phyloP scores from a whole-genome alignment of 306 rosid species.

The Dicorynia guianensis region DNA sequence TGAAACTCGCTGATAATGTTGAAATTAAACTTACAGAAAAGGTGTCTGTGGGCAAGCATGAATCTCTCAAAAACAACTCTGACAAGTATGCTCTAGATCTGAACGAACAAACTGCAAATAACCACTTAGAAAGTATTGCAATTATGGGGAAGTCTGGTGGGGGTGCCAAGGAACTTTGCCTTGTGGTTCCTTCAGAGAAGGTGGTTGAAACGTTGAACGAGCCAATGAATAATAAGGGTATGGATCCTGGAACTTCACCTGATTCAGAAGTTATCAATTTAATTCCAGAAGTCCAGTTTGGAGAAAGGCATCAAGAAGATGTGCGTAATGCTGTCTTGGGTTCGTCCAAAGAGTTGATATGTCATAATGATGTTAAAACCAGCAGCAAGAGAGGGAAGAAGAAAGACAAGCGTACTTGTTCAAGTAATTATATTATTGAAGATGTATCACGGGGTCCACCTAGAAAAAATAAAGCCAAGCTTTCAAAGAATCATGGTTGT shows the following conservation, averaged over 20 bases:
- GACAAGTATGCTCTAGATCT: slow-evolving; percentile 55
- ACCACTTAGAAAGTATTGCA: slow-evolving; percentile 52
- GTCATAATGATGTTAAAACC: slow-evolving; percentile 45
- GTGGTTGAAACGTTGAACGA: slow-evolving; percentile 62
- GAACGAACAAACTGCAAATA: slow-evolving; percentile 56
- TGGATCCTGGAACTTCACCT: slow-evolving; percentile 97
- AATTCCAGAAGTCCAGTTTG: slow-evolving; percentile 66
- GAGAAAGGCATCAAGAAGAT: slow-evolving; percentile 61
- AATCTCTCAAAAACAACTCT: slow-evolving; percentile 44
- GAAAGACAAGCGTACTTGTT: slow-evolving; percentile 54
- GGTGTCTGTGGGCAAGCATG: slow-evolving; percentile 30
- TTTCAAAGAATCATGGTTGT: slow-evolving; percentile 59
- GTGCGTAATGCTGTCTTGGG: slow-evolving; percentile 53
- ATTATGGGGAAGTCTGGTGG: slow-evolving; percentile 53
- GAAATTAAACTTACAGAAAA: slow-evolving; percentile 40
- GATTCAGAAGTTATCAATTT: slow-evolving; percentile 95
- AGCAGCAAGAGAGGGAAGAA: slow-evolving; percentile 60
- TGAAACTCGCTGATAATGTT: slow-evolving; percentile 31
- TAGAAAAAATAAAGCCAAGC: slow-evolving; percentile 52
- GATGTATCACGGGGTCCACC: slow-evolving; percentile 49
- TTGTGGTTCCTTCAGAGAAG: slow-evolving; percentile 48
- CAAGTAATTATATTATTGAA: slow-evolving; percentile 43
- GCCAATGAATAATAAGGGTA: slow-evolving; percentile 52
- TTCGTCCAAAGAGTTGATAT: slow-evolving; percentile 56
- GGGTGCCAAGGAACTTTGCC: slow-evolving; percentile 48